Conservation (phyloP, 169 alveolate genomes). For the Perkinsus marinus region DNA sequence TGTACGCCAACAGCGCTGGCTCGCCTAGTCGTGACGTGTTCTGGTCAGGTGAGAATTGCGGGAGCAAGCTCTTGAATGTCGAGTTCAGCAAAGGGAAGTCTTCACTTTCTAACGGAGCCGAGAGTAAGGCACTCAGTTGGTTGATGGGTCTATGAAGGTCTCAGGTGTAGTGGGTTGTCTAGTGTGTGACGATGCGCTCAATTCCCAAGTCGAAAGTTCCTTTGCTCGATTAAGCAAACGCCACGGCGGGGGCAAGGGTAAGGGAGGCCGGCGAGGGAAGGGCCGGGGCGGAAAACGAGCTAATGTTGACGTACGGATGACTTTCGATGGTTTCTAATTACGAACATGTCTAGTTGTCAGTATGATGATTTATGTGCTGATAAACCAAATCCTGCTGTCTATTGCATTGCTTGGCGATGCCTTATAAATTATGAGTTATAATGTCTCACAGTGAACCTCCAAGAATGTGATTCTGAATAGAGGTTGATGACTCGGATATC, state of each 20-base stretch:
- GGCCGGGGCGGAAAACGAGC: neutral
- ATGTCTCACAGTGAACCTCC: too few species aligned
- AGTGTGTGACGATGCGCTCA: slow-evolving; percentile 17
- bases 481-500: too few species aligned
- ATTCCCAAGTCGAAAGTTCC: slow-evolving; percentile 9
- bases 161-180: slow-evolving; percentile 5
- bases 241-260: slow-evolving; percentile 5
- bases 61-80: neutral
- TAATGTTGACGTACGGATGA: slow-evolving; percentile 9
- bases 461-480: too few species aligned
- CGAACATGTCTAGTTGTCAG: neutral
- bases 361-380: too few species aligned
- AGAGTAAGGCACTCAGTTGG: neutral
- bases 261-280: slow-evolving; percentile 10
- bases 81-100: neutral
- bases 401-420: too few species aligned
- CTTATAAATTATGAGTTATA: too few species aligned
- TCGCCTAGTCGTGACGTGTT: too few species aligned
- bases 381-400: too few species aligned
- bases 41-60: neutral
- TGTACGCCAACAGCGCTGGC: neutral
- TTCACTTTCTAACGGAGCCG: slow-evolving; percentile 5
- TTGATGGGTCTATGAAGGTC: neutral
- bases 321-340: slow-evolving; percentile 11
- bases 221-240: neutral